Percentiles rank a stretch among this genome's conserved stretches.
Evolutionary conservation across 805 yeast genomes (phyloP).

Genomic region (Limtongia smithiae): DNA sequence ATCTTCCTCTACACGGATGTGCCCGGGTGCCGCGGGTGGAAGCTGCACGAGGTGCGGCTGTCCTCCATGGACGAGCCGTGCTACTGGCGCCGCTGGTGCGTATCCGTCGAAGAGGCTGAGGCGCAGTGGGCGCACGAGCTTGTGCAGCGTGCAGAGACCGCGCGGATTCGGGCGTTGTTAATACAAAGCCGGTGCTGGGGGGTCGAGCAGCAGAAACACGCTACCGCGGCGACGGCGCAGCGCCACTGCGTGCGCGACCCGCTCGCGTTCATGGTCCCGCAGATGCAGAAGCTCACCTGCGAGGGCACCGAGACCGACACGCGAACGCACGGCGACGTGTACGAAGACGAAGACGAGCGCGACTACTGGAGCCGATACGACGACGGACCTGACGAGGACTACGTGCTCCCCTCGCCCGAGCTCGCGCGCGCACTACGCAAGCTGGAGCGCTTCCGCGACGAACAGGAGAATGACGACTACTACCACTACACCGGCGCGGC

Average conservation of each 20-base stretch:
- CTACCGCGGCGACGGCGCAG: too few relatives aligned
- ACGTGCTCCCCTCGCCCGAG: conserved; percentile 6
- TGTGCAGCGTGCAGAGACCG: conserved; percentile 8
- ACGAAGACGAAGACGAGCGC: conserved; percentile 6
- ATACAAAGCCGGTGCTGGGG: background rate
- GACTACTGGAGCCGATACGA: conserved; percentile 11
- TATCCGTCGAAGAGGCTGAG: conserved; percentile 19
- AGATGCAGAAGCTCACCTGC: too few relatives aligned
- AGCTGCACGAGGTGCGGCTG: conserved; percentile 10
- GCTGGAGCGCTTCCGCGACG: background rate
- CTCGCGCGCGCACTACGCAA: background rate
- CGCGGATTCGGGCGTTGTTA: conserved; percentile 5
- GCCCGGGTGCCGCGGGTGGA: conserved; percentile 16
- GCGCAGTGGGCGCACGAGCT: conserved; percentile 3
- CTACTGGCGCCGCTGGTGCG: conserved; percentile 22
- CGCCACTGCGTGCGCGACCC: too few relatives aligned
- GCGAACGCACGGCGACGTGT: background rate
- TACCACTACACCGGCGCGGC: too few relatives aligned
- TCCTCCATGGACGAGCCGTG: conserved; percentile 13
- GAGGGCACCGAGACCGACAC: too few relatives aligned
- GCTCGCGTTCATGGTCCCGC: too few relatives aligned
- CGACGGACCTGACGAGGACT: background rate
- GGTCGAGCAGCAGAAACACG: too few relatives aligned
- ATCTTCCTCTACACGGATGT: conserved; percentile 4
- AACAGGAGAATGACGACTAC: background rate